Conservation (phyloP, 78 protist species). For the Chrysochromulina tobinii region DNA sequence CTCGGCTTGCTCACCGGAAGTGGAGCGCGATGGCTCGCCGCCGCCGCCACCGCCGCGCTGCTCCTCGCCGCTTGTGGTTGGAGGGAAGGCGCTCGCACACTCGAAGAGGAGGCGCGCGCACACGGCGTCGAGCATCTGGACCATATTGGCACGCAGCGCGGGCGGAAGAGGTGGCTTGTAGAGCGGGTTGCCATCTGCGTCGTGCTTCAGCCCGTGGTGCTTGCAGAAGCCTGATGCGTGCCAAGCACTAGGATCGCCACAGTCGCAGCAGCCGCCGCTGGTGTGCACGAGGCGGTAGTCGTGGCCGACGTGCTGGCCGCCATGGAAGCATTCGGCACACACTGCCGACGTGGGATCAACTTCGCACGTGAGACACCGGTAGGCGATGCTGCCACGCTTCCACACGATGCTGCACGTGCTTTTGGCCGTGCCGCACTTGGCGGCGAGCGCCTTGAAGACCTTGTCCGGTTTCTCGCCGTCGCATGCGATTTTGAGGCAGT, state of each 20-base stretch:
- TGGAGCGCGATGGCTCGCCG: background rate
- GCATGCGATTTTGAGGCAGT: too few relatives aligned
- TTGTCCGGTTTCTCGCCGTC: too few relatives aligned
- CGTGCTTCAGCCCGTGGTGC: background rate
- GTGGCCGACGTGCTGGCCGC: conserved; percentile 4
- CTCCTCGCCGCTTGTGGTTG: background rate
- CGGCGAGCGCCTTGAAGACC: too few relatives aligned
- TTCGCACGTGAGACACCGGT: conserved; percentile 5
- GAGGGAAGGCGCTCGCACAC: background rate
- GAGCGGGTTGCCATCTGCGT: background rate
- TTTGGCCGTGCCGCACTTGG: too few relatives aligned
- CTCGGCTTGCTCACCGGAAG: background rate
- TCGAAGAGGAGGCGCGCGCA: background rate
- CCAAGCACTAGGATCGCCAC: background rate
- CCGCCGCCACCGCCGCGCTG: background rate
- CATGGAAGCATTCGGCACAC: background rate
- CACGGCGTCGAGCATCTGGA: too few relatives aligned
- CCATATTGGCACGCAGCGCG: background rate
- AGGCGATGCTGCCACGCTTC: conserved; percentile 12
- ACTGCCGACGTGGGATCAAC: background rate
- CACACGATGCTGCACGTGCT: background rate
- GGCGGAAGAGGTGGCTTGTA: background rate
- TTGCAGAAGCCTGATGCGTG: background rate
- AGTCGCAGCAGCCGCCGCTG: conserved; percentile 18
- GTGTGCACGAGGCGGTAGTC: conserved; percentile 6